Evolutionary conservation across 352 stramenopile species (phyloP), one percentile per base, ranked within the genome.

Genomic region (Phytophthora pistaciae): DNA sequence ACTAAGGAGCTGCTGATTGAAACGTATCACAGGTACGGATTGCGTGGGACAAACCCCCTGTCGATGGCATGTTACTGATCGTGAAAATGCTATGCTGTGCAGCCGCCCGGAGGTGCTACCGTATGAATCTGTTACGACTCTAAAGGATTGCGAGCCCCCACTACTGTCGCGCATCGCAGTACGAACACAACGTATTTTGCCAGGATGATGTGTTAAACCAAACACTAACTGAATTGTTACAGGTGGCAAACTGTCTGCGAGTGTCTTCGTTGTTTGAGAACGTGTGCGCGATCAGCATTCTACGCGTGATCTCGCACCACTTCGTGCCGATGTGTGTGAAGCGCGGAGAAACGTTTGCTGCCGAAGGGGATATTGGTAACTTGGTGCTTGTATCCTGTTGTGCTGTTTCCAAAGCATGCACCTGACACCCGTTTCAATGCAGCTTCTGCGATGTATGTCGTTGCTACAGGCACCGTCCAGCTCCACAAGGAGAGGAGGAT

Each of bases 241-340:
- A 96, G 89, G 90, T 95, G 7, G 82, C 87, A 3, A 96, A 92
- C 54, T 94, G 87, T 20, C 71, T 96, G 50, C 87, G 89, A 1
- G 85, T 90, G 6, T 95, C 87, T 0, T 91, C 87, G 6, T 60
- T 96, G 4, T 96, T 96, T 33, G 87, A 93, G 56, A 92, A 87
- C 16, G 87, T 95, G 18, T 93, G 85, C 38, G 87, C 89, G 13
- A 91, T 91, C 38, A 87, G 78, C n/a, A 91, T 96, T 56, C 44
- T 96, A 36, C 83, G 85, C 3, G 78, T 89, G 8, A 72, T 96
- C 33, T 93, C 88, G n/a, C 80, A 91, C 48, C 90, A 92, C 64
- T 95, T 95, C 50, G 76, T 88, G 3, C 88, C 87, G 14, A 80
- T 90, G 1, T 76, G 63, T 58, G 74, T 95, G 40, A 58, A 56